These are phyloP conservation scores for Rubia yunnanensis DNA, from an alignment of 257 asterid species.

Conservation along the genomic window DNA sequence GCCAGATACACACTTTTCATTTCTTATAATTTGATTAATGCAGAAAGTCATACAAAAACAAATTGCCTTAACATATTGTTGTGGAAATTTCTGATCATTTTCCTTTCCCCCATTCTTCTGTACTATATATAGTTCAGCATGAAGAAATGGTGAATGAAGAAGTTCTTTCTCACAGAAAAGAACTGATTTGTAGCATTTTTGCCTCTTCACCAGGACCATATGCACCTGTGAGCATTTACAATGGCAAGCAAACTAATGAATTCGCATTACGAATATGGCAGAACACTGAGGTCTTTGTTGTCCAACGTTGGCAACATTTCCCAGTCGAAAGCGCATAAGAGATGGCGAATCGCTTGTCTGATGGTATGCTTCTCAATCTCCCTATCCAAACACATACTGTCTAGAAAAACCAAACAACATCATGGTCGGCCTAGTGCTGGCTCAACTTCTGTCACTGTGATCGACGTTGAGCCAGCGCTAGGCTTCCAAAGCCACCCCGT, in stretches of 20 bases:
- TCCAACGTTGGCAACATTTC: slow-evolving; percentile 10
- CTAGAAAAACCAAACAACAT: neutral
- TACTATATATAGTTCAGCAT: neutral
- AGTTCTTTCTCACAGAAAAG: neutral
- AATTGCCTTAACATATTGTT: neutral
- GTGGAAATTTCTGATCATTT: slow-evolving; percentile 8
- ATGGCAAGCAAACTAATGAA: slow-evolving; percentile 12
- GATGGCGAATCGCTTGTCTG: slow-evolving; percentile 17
- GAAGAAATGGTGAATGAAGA: neutral
- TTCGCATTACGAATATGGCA: neutral
- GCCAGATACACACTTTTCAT: neutral
- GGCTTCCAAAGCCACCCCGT: neutral
- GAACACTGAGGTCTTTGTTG: slow-evolving; percentile 9
- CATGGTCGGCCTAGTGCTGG: too few relatives aligned
- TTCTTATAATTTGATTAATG: neutral
- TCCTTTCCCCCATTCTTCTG: neutral
- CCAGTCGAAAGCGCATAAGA: slow-evolving; percentile 10
- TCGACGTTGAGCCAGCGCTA: slow-evolving; percentile 5
- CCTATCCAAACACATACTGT: neutral
- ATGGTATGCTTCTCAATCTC: slow-evolving; percentile 13
- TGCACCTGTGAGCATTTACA: neutral
- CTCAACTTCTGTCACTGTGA: slow-evolving; percentile 7
- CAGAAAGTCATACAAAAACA: neutral
- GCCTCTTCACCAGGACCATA: neutral
- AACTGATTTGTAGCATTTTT: neutral